phyloP scores from a whole-genome alignment of 305 asterid genomes.

The Andrographis paniculata region DNA sequence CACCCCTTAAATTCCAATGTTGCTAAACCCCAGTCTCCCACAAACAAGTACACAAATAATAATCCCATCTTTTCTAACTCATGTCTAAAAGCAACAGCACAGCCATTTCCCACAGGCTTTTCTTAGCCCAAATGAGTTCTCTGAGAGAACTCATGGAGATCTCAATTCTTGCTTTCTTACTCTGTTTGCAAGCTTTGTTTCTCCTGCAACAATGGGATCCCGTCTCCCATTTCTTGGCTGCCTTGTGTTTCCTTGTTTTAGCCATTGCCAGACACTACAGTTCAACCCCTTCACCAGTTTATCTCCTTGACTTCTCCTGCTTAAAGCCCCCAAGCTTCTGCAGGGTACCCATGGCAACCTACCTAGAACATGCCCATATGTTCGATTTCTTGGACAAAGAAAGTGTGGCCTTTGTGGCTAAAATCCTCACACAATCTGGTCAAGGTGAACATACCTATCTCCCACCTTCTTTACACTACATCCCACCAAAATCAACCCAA shows the following conservation, averaged over 20 bases:
- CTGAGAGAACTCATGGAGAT: constrained; percentile 13
- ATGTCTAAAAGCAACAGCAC: constrained; percentile 14
- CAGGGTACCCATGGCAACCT: constrained; percentile 45
- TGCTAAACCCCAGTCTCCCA: background rate
- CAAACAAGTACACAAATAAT: constrained; percentile 3
- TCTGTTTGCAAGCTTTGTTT: constrained; percentile 27
- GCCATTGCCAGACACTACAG: constrained; percentile 18
- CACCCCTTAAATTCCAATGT: constrained; percentile 6
- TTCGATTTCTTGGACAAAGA: constrained; percentile 42
- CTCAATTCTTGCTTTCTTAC: constrained; percentile 23
- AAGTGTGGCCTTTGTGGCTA: constrained; percentile 45
- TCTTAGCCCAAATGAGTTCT: constrained; percentile 16
- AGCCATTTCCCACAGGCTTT: constrained; percentile 15
- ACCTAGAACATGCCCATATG: constrained; percentile 41
- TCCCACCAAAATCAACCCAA: constrained; percentile 62
- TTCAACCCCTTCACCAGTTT: constrained; percentile 36
- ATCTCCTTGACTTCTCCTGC: constrained; percentile 62
- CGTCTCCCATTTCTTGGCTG: constrained; percentile 22
- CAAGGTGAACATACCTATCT: constrained; percentile 55
- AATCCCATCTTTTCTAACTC: constrained; percentile 1
- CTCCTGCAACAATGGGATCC: constrained; percentile 18
- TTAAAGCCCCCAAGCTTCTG: constrained; percentile 55
- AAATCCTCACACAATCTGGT: constrained; percentile 52
- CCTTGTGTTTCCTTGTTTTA: constrained; percentile 20
- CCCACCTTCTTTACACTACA: constrained; percentile 57